These are phyloP conservation scores for Globisporangium paddicum DNA, from an alignment of 352 stramenopile species.

Conservation along the genomic window DNA sequence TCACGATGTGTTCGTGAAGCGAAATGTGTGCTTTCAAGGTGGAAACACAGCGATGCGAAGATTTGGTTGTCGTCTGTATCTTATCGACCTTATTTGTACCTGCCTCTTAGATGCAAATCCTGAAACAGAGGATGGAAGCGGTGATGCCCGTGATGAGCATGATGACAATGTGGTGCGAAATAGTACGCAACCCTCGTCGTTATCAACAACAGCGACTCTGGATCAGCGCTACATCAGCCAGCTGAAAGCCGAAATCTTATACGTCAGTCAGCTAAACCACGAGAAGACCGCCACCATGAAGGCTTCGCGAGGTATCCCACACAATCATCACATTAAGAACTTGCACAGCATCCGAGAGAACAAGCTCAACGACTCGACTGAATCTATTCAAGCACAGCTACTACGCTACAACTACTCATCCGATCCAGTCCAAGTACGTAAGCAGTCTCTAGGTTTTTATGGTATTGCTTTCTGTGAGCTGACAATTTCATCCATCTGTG, in stretches of 20 bases:
- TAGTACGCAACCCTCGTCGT: not conserved
- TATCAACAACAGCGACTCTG: not conserved
- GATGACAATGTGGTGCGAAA: not conserved
- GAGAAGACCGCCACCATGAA: conserved; percentile 5
- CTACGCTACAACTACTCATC: conserved; percentile 45
- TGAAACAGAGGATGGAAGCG: conserved; percentile 6
- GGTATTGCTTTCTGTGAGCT: not conserved
- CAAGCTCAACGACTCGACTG: conserved; percentile 13
- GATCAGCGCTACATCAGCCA: conserved; percentile 52
- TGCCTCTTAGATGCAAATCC: not conserved
- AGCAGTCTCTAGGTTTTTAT: too few relatives aligned
- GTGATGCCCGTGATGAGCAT: conserved; percentile 1
- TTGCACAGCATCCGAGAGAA: conserved; percentile 53
- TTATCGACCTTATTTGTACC: not conserved
- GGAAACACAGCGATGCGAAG: not conserved
- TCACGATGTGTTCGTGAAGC: conserved; percentile 9
- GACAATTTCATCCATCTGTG: not conserved
- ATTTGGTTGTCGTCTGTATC: not conserved
- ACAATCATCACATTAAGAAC: conserved; percentile 48
- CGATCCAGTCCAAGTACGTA: conserved; percentile 32
- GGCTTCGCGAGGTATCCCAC: not conserved
- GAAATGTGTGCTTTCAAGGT: conserved; percentile 16
- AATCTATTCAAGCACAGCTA: conserved; percentile 26
- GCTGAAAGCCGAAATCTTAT: conserved; percentile 52
- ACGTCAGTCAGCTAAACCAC: conserved; percentile 22